Percentiles rank a stretch among this genome's conserved stretches.
Conservation (phyloP, 1,284 basidiomycete genomes). For the Puccinia hordei region DNA sequence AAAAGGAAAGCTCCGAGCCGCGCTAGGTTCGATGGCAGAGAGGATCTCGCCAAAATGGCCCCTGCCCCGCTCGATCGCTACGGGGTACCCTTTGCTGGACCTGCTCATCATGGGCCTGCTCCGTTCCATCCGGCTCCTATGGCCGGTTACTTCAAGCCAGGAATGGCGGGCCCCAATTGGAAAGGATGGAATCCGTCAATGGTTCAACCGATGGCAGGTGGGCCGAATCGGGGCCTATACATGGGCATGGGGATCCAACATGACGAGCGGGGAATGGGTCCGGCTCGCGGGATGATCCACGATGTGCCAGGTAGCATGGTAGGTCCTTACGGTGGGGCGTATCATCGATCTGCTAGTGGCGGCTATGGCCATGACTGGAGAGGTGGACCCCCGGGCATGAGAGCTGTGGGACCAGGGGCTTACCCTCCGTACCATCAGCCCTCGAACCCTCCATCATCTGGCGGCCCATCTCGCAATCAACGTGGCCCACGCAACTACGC, state of each 20-base stretch:
- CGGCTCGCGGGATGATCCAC: conserved; percentile 28
- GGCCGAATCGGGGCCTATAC: conserved; percentile 27
- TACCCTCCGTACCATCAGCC: conserved; percentile 40
- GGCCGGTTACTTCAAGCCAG: conserved; percentile 57
- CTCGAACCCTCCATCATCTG: conserved; percentile 19
- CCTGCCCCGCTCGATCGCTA: conserved; percentile 52
- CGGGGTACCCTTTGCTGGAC: conserved; percentile 52
- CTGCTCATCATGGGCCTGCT: conserved; percentile 59
- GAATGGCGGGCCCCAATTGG: conserved; percentile 60
- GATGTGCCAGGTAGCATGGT: conserved; percentile 24
- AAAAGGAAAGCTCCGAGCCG: conserved; percentile 68
- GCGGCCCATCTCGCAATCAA: conserved; percentile 37
- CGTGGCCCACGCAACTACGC: conserved; percentile 44
- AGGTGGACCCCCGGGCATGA: conserved; percentile 31
- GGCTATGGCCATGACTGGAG: conserved; percentile 40
- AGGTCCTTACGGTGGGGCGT: conserved; percentile 22
- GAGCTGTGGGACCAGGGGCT: conserved; percentile 20
- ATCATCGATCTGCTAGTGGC: conserved; percentile 8
- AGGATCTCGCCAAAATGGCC: conserved; percentile 53
- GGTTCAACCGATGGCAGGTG: conserved; percentile 56
- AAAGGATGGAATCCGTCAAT: conserved; percentile 72
- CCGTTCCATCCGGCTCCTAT: conserved; percentile 59
- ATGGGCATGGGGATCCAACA: conserved; percentile 63
- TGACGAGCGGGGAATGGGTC: conserved; percentile 38
- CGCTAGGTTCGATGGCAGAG: conserved; percentile 69